phyloP scores from a whole-genome alignment of 768 basidiomycete species.

The Lentinus tigrinus region DNA sequence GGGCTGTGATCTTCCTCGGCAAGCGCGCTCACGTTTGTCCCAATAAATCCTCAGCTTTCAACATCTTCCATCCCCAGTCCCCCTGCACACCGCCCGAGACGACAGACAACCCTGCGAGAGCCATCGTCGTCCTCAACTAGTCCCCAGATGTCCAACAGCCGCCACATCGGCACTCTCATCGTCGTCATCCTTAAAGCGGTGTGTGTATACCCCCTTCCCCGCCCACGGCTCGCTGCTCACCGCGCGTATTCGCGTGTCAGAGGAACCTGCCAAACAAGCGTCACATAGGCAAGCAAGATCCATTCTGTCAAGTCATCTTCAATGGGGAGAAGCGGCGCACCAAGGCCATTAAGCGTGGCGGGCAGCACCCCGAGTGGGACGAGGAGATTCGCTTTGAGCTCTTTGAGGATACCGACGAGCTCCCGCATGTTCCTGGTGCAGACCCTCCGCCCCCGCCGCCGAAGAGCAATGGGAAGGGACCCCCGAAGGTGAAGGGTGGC shows the following conservation, averaged over 20 bases:
- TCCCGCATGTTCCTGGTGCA: slow-evolving; percentile 40
- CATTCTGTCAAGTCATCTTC: slow-evolving; percentile 80
- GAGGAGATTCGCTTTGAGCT: slow-evolving; percentile 94
- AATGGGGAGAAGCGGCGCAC: slow-evolving; percentile 86
- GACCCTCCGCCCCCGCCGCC: slow-evolving; percentile 63
- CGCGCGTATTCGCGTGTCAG: slow-evolving; percentile 37
- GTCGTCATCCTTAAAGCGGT: slow-evolving; percentile 94
- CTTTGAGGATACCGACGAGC: slow-evolving; percentile 57
- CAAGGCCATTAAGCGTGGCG: slow-evolving; percentile 92
- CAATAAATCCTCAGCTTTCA: slow-evolving; percentile 9
- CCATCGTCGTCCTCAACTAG: not conserved
- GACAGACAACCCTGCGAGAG: not conserved
- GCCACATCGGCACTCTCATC: slow-evolving; percentile 89
- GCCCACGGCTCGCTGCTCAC: slow-evolving; percentile 3
- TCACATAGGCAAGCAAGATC: slow-evolving; percentile 96
- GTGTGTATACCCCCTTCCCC: slow-evolving; percentile 34
- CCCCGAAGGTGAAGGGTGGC: slow-evolving; percentile 64
- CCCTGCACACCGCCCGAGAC: slow-evolving; percentile 1
- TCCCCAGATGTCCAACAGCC: slow-evolving; percentile 48
- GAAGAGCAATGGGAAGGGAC: slow-evolving; percentile 50
- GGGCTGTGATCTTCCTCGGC: not conserved
- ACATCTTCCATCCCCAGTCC: slow-evolving; percentile 1
- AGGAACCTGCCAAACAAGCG: slow-evolving; percentile 88
- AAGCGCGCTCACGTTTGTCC: not conserved
- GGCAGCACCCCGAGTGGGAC: slow-evolving; percentile 99